Conservation (phyloP, 2,329 filamentous ascomycete genomes). For the Stagonosporopsis chrysanthemi region DNA sequence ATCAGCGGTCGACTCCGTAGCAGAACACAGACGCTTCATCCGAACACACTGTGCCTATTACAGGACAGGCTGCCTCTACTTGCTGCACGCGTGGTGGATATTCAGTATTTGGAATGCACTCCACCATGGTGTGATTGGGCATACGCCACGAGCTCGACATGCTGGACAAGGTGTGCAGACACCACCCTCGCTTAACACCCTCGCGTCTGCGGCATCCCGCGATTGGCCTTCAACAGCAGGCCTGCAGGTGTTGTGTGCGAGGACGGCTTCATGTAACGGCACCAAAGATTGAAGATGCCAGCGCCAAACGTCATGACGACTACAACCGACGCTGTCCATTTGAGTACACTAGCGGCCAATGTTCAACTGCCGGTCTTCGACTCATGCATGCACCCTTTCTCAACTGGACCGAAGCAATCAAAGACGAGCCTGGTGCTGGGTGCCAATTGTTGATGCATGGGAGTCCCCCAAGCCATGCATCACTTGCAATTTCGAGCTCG, state of each 20-base stretch:
- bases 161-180: slow-evolving; percentile 32
- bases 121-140: slow-evolving; percentile 31
- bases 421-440: not conserved
- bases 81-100: slow-evolving; percentile 40
- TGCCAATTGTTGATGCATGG: not conserved
- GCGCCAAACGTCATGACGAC: slow-evolving; percentile 3
- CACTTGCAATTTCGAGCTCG: not conserved
- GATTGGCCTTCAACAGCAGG: slow-evolving; percentile 16
- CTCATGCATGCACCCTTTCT: not conserved
- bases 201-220: slow-evolving; percentile 19
- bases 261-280: not conserved
- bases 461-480: not conserved
- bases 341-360: slow-evolving; percentile 6
- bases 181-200: slow-evolving; percentile 38
- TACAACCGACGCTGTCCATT: not conserved
- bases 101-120: slow-evolving; percentile 30
- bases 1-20: slow-evolving; percentile 75
- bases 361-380: not conserved
- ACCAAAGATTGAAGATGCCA: not conserved
- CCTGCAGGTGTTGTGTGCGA: slow-evolving; percentile 6
- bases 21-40: slow-evolving; percentile 64
- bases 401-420: not conserved
- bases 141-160: slow-evolving; percentile 33
- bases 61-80: slow-evolving; percentile 43
- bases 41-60: slow-evolving; percentile 52